Evolutionary conservation across 345 rosid genomes (phyloP).

Genomic region (Citropsis articulata): DNA sequence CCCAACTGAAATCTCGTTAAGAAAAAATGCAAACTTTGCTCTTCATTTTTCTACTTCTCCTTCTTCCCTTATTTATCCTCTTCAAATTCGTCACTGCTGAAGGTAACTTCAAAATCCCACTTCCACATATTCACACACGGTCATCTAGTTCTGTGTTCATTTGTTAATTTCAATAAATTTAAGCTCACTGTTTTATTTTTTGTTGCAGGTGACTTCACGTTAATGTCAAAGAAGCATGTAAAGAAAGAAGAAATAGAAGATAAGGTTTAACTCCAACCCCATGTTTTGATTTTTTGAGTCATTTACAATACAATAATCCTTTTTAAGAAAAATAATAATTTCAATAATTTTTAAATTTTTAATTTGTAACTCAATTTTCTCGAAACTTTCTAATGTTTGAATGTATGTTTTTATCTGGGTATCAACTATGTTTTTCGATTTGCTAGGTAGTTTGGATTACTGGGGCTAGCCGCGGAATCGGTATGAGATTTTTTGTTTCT

Average conservation of each 20-base stretch:
- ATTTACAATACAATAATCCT: not conserved
- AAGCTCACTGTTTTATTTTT: not conserved
- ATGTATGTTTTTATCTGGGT: not conserved
- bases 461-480: conserved; percentile 97
- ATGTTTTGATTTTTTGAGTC: not conserved
- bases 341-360: not conserved
- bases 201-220: conserved; percentile 68
- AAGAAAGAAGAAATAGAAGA: conserved; percentile 77
- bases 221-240: conserved; percentile 64
- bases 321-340: too few species aligned
- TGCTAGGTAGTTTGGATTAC: conserved; percentile 88
- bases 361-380: not conserved
- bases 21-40: conserved; percentile 33
- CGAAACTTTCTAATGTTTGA: not conserved
- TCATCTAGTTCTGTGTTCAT: not conserved
- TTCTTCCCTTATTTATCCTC: conserved; percentile 28
- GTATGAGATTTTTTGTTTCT: conserved; percentile 27
- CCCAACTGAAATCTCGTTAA: not conserved
- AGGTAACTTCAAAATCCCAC: conserved; percentile 35
- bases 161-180: not conserved
- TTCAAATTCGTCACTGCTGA: conserved; percentile 56
- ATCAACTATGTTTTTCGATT: conserved; percentile 9
- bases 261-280: conserved; percentile 40
- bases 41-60: conserved; percentile 28
- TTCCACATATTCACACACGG: not conserved